Percentiles rank a stretch among this genome's conserved stretches.
Evolutionary conservation across 1,284 basidiomycete genomes (phyloP).

Genomic region (Thelephora terrestris): DNA sequence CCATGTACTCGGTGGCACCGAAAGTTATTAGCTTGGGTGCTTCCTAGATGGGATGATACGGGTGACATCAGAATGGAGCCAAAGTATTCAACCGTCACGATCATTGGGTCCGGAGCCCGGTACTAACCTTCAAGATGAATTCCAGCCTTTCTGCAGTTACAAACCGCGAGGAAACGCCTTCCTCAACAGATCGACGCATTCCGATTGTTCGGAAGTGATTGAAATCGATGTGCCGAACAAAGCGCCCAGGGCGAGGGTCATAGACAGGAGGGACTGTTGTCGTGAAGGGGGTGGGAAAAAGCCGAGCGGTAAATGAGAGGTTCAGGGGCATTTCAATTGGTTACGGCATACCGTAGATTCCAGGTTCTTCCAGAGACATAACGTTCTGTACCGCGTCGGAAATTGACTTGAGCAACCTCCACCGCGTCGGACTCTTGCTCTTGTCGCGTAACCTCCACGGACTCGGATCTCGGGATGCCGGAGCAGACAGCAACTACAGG

Average conservation of each 20-base stretch:
- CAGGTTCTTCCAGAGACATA: conserved; percentile 49
- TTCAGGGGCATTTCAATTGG: conserved; percentile 3
- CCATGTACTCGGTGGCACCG: conserved; percentile 95
- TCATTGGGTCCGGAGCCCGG: conserved; percentile 5
- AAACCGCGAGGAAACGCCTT: conserved; percentile 83
- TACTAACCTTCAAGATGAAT: conserved; percentile 66
- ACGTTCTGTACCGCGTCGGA: conserved; percentile 63
- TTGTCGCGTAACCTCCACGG: conserved; percentile 62
- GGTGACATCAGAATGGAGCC: neutral
- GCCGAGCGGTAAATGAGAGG: conserved; percentile 6
- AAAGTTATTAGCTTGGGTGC: conserved; percentile 75
- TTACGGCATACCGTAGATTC: conserved; percentile 50
- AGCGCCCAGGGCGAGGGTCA: conserved; percentile 67
- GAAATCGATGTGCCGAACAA: conserved; percentile 76
- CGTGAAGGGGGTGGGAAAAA: conserved; percentile 2
- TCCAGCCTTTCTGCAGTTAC: conserved; percentile 85
- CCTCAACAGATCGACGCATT: conserved; percentile 85
- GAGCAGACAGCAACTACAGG: conserved; percentile 48
- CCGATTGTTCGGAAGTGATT: conserved; percentile 93
- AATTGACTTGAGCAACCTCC: conserved; percentile 69
- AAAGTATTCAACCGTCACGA: conserved; percentile 6
- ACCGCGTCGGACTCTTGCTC: conserved; percentile 70
- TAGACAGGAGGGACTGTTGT: conserved; percentile 56
- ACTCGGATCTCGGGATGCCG: conserved; percentile 70
- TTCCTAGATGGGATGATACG: conserved; percentile 41